Evolutionary conservation across 331 rosid species (phyloP), one percentile per base, ranked within the genome.

Genomic region (Quercus tomentella): DNA sequence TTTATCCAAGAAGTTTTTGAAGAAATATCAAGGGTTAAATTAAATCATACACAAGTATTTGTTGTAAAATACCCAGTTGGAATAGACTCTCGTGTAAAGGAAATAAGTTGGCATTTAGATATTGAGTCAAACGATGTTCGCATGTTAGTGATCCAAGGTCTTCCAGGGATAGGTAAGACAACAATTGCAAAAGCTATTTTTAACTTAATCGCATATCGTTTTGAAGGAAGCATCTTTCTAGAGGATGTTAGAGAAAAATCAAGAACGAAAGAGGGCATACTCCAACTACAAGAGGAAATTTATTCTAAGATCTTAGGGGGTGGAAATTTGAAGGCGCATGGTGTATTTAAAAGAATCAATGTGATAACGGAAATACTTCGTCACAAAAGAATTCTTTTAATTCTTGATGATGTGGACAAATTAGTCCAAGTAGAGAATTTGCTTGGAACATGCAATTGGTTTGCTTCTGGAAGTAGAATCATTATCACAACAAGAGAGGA

Each of bases 101-200:
- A 72, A 7, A 82, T 71, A 23, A 4, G 73, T 1, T 10, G 52
- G 16, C 4, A 1, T 10, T 2, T 79, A 28, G 51, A 72, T 66
- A 49, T 49, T 7, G 35, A 37, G 2, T 70, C 51, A 57, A 8
- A 75, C 22, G 61, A 82, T 45, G 41, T 76, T 8, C 0, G 67
- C 56, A 65, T 82, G 23, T 9, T 82, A 20, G 84, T 55, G 16
- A 74, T 84, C 16, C 37, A 77, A 4, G 88, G 88, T 7, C 31
- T 1, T 20, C 73, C 71, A 2, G 83, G 88, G 21, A 70, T 77
- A 5, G 88, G 85, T 12, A 84, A 84, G 56, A 84, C 85, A 37
- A 77, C 83, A 12, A 56, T 84, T 21, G 83, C 78, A 2, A 9
- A n/a, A 41, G 28, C 28, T 45, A 0, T 81, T 1, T 85, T 37